Conservation (phyloP, 176 grass and related monocot genomes). For the Aegilops longissima region DNA sequence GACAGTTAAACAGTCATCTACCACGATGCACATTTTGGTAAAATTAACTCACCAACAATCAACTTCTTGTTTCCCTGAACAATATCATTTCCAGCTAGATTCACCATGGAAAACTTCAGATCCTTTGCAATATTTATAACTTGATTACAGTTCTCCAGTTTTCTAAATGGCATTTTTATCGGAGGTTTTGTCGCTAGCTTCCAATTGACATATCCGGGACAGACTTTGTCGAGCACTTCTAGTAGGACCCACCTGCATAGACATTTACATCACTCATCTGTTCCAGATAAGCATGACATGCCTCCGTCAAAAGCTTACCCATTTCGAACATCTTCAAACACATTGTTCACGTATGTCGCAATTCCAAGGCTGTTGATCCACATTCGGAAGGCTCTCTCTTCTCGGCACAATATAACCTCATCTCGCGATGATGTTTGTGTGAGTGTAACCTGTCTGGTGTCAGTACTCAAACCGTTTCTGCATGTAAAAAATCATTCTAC, state of each 20-base stretch:
- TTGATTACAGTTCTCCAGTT: slow-evolving; percentile 98
- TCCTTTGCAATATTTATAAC: slow-evolving; percentile 81
- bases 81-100: slow-evolving; percentile 98
- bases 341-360: slow-evolving; percentile 82
- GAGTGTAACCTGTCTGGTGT: slow-evolving; percentile 62
- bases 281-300: not conserved
- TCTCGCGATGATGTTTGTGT: slow-evolving; percentile 53
- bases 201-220: slow-evolving; percentile 83
- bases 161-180: slow-evolving; percentile 88
- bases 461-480: slow-evolving; percentile 90
- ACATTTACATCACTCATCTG: not conserved
- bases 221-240: slow-evolving; percentile 96
- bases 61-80: slow-evolving; percentile 99
- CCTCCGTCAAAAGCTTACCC: slow-evolving; percentile 45
- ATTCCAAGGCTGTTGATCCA: slow-evolving; percentile 98
- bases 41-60: slow-evolving; percentile 70
- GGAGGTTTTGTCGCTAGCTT: slow-evolving; percentile 90
- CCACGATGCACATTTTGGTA: not conserved
- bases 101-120: slow-evolving; percentile 84
- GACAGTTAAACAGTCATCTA: not conserved
- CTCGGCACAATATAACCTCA: slow-evolving; percentile 77
- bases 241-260: slow-evolving; percentile 94
- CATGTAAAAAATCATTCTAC: not conserved
- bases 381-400: slow-evolving; percentile 90
- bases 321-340: slow-evolving; percentile 91